Base-by-base conservation (phyloP, 805 yeast genomes). In the Suhomyces tanzawaensis region DNA sequence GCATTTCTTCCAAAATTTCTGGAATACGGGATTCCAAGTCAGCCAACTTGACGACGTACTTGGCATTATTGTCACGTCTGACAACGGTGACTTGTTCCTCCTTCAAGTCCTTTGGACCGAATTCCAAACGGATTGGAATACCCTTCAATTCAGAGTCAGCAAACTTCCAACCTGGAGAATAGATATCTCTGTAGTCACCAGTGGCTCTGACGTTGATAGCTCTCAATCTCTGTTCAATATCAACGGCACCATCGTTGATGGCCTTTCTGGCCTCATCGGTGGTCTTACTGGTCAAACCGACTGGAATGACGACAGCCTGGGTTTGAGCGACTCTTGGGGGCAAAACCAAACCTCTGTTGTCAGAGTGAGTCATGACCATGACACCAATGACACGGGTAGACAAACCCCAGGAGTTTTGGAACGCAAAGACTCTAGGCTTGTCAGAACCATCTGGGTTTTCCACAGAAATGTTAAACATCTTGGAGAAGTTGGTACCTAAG, bases 361-460 rank as follows among this genome's bases (percentile, higher is more conserved):
- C 99, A 25, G 97, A 89, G 65, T 93, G 99, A 42, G 89, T 79
- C 99, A 93, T 93, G 43, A 88, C 89, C 98, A 93, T 93, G 52
- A 95, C 99, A 76, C 99, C 99, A 62, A 93, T 90, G 49, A 85
- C 93, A 71, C 99, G 87, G 42, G 99, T 93, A 34, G 97, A 90
- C 53, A 93, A 72, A 70, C 99, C 99, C 99, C 99, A 93, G 9
- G 97, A 90, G 75, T 95, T 93, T 73, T 93, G 99, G 79, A 82
- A 88, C 23, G 93, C 96, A 53, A 72, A 79, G 35, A 90, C 71
- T 71, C 88, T 85, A 58, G 93, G 95, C 60, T 84, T 81, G 44
- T 86, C 95, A 15, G 83, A 58, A 36, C 96, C 96, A 43, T 84
- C 85, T 51, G 99, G 99, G 65, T 88, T 86, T 71, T 93, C 99